A percentile compares a stretch with the other conserved stretches of the same genome.
These are phyloP conservation scores for Pisolithus albus DNA, from an alignment of 768 basidiomycete genomes.

Conservation along the genomic window DNA sequence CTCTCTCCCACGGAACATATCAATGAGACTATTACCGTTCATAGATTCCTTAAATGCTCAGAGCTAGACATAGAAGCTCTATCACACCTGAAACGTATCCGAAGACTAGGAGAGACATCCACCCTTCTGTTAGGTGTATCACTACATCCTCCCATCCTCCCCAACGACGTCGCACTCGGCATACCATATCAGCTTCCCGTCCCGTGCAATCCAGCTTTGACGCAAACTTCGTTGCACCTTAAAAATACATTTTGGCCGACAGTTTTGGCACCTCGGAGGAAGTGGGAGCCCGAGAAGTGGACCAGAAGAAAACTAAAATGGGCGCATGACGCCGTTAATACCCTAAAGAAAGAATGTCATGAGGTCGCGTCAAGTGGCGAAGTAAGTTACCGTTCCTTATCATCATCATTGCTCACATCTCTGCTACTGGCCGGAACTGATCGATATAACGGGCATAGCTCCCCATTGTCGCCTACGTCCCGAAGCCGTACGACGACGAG, in stretches of 20 bases:
- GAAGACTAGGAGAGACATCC: conserved; percentile 41
- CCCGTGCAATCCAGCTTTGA: conserved; percentile 63
- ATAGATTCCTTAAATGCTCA: conserved; percentile 63
- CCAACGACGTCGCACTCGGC: conserved; percentile 39
- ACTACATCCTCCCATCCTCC: conserved; percentile 41
- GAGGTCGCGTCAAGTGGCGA: conserved; percentile 48
- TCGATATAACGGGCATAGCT: conserved; percentile 36
- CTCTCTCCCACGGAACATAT: neutral
- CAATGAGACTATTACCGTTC: neutral
- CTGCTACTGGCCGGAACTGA: neutral
- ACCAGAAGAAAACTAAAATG: conserved; percentile 58
- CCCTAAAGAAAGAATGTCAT: conserved; percentile 44
- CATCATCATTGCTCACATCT: neutral
- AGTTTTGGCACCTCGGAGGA: conserved; percentile 60
- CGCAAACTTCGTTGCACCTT: conserved; percentile 51
- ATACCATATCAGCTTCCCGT: conserved; percentile 54
- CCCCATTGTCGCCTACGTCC: conserved; percentile 69
- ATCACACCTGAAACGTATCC: conserved; percentile 72
- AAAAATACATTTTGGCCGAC: conserved; percentile 88
- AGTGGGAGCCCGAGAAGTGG: conserved; percentile 64
- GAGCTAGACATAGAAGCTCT: conserved; percentile 56
- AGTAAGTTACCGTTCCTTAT: conserved; percentile 32
- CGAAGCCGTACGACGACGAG: conserved; percentile 41
- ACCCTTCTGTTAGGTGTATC: conserved; percentile 51
- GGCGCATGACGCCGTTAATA: conserved; percentile 64